Base-by-base conservation (phyloP, 75 land plant species). In the Selaginella moellendorffii region DNA sequence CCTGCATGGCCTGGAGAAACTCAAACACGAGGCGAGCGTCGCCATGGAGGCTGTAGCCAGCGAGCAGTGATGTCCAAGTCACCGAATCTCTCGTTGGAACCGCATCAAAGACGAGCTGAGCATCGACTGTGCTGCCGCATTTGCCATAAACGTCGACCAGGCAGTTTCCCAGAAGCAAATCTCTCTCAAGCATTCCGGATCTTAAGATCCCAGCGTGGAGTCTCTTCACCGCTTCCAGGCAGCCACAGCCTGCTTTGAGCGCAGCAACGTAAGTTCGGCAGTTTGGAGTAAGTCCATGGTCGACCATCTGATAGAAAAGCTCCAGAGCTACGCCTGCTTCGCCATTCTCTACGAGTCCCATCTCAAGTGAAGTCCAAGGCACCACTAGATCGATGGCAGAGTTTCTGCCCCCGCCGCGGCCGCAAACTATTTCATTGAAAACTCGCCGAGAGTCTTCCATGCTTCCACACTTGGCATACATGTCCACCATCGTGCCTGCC, bases 221-320 rank as follows among this genome's bases (percentile, higher is more conserved):
- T 8, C 69, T 60, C 31, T 56, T 30, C 18, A 78, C 85, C 59
- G 54, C 58, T 59, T 31, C 52, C 5, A 46, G 0, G 26, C 31
- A 1, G 18, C 36, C 52, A 31, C 80, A 73, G 23, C 78, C 52
- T 9, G 69, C 83, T 52, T 75, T 80, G 26, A 83, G 68, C 54
- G 68, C 62, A 14, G 74, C 71, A 2, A 79, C 74, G 29, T 28
- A 80, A 19, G 85, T 80, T n/a, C n/a, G n/a, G n/a, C n/a, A n/a
- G n/a, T n/a, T n/a, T n/a, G n/a, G n/a, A n/a, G n/a, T n/a, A n/a
- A n/a, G n/a, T n/a, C n/a, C n/a, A n/a, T n/a, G n/a, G n/a, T n/a
- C n/a, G n/a, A n/a, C n/a, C n/a, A n/a, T n/a, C n/a, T n/a, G n/a
- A n/a, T n/a, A n/a, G n/a, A n/a, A n/a, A n/a, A n/a, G n/a, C n/a